Conservation (phyloP, 2,329 filamentous ascomycete genomes). For the Fusarium chaquense region DNA sequence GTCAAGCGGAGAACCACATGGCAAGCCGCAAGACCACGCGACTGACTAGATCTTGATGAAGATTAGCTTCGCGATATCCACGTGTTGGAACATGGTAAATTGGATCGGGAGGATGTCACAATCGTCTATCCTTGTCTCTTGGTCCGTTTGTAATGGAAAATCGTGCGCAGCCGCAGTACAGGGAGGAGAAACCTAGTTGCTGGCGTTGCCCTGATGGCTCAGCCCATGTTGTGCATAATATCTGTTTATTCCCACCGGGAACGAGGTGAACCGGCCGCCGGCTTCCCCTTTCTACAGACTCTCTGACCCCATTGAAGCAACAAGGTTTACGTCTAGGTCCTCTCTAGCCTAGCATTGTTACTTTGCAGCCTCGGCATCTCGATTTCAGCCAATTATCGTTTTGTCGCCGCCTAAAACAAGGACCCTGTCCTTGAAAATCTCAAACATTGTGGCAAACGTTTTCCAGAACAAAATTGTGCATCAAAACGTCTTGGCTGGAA, state of each 20-base stretch:
- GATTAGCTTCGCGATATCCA: constrained; percentile 23
- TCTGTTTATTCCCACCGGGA: neutral
- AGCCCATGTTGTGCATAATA: constrained; percentile 6
- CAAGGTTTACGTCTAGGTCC: constrained; percentile 24
- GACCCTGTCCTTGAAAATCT: neutral
- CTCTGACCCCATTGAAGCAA: neutral
- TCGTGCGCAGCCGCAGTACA: no score
- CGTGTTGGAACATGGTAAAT: constrained; percentile 17
- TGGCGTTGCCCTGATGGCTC: constrained; percentile 12
- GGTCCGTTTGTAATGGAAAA: constrained; percentile 10
- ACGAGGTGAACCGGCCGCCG: neutral
- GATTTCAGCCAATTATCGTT: constrained; percentile 5
- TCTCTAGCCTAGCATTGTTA: constrained; percentile 7
- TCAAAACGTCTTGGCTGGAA: neutral
- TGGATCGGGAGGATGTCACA: neutral
- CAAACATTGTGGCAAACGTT: constrained; percentile 3
- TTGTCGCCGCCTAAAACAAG: neutral
- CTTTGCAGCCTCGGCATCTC: neutral
- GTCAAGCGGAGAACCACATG: constrained; percentile 35
- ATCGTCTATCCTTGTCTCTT: constrained; percentile 2
- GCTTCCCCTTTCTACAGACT: neutral
- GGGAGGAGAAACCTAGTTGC: neutral
- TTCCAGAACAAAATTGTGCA: neutral
- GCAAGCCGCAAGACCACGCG: constrained; percentile 28
- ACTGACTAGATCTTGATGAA: constrained; percentile 32